Evolutionary conservation across 768 basidiomycete species (phyloP).

Genomic region (Rhizopogon vesiculosus): DNA sequence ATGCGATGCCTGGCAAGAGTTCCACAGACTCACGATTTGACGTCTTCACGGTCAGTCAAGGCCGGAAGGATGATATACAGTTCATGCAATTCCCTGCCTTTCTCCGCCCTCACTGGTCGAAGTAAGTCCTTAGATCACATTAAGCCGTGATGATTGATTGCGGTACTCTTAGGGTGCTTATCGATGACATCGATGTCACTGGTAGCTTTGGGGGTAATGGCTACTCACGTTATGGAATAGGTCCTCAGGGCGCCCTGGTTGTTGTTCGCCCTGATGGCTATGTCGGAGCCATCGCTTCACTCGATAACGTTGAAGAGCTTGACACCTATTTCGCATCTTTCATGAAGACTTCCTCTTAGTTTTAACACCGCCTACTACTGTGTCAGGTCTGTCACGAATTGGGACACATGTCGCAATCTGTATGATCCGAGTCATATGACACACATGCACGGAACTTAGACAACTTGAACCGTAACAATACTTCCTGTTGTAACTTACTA

Average conservation of each 20-base stretch:
- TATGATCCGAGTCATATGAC: too few relatives aligned
- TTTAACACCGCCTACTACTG: background rate
- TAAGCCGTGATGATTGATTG: background rate
- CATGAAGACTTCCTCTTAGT: slow-evolving; percentile 10
- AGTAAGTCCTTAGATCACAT: slow-evolving; percentile 21
- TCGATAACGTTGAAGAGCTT: slow-evolving; percentile 33
- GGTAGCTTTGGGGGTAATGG: slow-evolving; percentile 47
- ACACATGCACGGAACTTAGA: too few relatives aligned
- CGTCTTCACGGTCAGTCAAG: slow-evolving; percentile 21
- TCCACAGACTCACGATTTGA: slow-evolving; percentile 28
- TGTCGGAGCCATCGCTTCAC: slow-evolving; percentile 50
- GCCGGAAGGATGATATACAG: slow-evolving; percentile 28
- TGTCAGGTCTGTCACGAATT: too few relatives aligned
- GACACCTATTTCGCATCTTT: slow-evolving; percentile 47
- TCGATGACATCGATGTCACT: slow-evolving; percentile 49
- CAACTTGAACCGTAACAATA: too few relatives aligned
- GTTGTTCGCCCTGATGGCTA: slow-evolving; percentile 43
- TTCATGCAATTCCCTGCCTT: slow-evolving; percentile 26
- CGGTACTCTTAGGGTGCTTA: slow-evolving; percentile 40
- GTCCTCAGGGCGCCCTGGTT: slow-evolving; percentile 21
- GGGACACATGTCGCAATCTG: too few relatives aligned
- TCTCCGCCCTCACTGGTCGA: slow-evolving; percentile 37
- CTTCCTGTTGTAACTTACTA: too few relatives aligned
- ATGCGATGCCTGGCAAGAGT: slow-evolving; percentile 9
- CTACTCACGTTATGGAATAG: slow-evolving; percentile 49